Evolutionary conservation across 2,329 filamentous ascomycete genomes (phyloP), one percentile per base, ranked within the genome.

Genomic region (Diaporthe caulivora): DNA sequence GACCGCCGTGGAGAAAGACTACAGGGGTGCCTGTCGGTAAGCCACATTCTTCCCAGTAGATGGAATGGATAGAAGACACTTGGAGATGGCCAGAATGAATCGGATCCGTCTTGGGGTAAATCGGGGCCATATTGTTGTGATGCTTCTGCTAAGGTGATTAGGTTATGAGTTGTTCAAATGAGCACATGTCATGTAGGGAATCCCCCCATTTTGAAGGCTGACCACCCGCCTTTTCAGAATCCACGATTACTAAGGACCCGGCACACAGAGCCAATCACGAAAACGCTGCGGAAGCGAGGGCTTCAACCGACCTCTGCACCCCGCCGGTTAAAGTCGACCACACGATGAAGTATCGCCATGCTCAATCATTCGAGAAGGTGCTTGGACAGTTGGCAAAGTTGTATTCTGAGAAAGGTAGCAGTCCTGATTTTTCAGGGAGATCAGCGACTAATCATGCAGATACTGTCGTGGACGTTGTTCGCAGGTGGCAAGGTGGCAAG

Each of bases 1-100:
- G 84, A 1, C 84, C 84, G n/a, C 85, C 85, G 64, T 86, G 84
- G 10, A 86, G 81, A 72, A 81, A 86, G 29, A 86, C 77, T 0
- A 84, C 82, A 80, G 76, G 79, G 4, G 79, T 77, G 24, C 78
- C 79, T 24, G 72, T 62, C 18, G 74, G 54, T 31, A 26, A 31
- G 42, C 74, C 74, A 53, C 72, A 74, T 31, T 75, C 79, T 73
- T 80, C 79, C 62, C 76, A 80, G 74, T 80, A 80, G 67, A 80
- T 77, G 21, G 75, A 76, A 72, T 80, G 79, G 9, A 79, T 49
- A 1, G 76, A 40, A 11, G 78, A 79, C 42, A 80, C 79, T 57
- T 79, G 71, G 3, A 80, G 76, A 69, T 80, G 77, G 17, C 76
- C 78, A 4, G 78, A 76, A 10, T 73, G 75, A 62, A 76, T 77